A percentile compares a stretch with the other conserved stretches of the same genome.
phyloP scores from a whole-genome alignment of 2,329 filamentous ascomycete genomes.

The Neofusicoccum ribis region DNA sequence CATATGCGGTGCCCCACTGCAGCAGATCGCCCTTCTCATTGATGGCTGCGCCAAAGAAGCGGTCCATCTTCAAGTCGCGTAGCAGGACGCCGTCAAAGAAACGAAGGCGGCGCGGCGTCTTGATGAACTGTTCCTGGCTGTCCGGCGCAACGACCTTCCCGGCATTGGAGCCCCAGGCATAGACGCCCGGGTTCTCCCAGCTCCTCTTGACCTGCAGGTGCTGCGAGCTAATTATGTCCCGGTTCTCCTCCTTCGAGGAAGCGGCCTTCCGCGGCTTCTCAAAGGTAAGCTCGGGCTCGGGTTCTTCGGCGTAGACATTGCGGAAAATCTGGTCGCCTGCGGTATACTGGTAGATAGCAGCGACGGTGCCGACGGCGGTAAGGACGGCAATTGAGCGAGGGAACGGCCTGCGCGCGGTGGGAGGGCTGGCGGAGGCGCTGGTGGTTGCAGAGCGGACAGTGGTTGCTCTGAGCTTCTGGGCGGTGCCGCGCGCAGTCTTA shows the following conservation, averaged over 20 bases:
- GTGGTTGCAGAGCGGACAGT: background rate
- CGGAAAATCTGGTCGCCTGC: conserved; percentile 25
- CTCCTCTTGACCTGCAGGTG: conserved; percentile 85
- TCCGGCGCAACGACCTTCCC: conserved; percentile 84
- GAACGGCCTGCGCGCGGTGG: conserved; percentile 37
- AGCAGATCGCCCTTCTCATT: conserved; percentile 84
- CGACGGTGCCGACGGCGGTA: conserved; percentile 44
- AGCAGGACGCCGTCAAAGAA: conserved; percentile 85
- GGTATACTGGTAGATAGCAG: conserved; percentile 29
- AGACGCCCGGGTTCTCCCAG: conserved; percentile 80
- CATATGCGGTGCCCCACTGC: conserved; percentile 86
- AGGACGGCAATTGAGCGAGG: conserved; percentile 45
- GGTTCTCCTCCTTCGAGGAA: conserved; percentile 67
- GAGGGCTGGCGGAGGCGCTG: background rate
- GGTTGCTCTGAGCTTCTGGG: background rate
- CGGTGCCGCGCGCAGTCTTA: conserved; percentile 7
- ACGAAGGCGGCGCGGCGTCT: conserved; percentile 72
- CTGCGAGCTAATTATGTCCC: conserved; percentile 78
- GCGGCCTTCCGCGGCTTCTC: conserved; percentile 63
- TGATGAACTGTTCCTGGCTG: conserved; percentile 74
- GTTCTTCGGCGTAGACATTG: conserved; percentile 51
- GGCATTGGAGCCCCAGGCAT: conserved; percentile 87
- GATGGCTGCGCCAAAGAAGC: conserved; percentile 80
- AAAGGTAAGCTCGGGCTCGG: conserved; percentile 52
- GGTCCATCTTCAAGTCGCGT: conserved; percentile 82